Percentiles rank a stretch among this genome's conserved stretches.
Conservation (phyloP, 768 basidiomycete genomes). For the Boletus rubroflammeus region DNA sequence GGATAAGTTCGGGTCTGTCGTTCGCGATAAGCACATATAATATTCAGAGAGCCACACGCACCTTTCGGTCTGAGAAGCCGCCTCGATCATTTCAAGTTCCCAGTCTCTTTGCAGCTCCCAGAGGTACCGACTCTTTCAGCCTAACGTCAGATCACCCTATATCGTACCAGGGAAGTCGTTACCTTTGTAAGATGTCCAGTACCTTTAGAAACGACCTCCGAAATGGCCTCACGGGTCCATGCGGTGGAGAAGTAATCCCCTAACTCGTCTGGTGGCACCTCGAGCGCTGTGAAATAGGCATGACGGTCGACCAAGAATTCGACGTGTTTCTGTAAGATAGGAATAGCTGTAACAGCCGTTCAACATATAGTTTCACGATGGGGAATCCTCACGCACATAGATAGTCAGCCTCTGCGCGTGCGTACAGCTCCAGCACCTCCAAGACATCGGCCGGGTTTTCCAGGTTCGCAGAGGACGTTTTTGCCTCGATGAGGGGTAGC, state of each 20-base stretch:
- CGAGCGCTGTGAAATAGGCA: conserved; percentile 33
- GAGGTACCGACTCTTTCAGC: conserved; percentile 57
- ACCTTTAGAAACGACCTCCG: conserved; percentile 53
- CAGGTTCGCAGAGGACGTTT: conserved; percentile 46
- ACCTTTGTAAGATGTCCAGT: conserved; percentile 64
- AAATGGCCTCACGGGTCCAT: conserved; percentile 59
- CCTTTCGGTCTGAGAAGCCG: conserved; percentile 45
- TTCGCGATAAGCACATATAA: not conserved
- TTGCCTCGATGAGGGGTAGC: conserved; percentile 62
- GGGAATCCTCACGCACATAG: conserved; percentile 55
- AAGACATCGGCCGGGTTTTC: conserved; percentile 49
- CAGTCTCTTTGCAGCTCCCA: conserved; percentile 76
- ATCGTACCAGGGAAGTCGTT: conserved; percentile 11
- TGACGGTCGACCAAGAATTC: conserved; percentile 49
- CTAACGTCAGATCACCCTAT: conserved; percentile 12
- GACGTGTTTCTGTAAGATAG: conserved; percentile 65
- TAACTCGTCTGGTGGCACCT: conserved; percentile 45
- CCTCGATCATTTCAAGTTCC: conserved; percentile 63
- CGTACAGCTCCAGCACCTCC: conserved; percentile 59
- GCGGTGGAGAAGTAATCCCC: conserved; percentile 57
- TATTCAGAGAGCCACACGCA: conserved; percentile 19
- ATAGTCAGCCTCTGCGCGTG: conserved; percentile 70
- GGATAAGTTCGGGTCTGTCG: conserved; percentile 42
- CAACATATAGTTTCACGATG: conserved; percentile 12
- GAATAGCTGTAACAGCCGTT: conserved; percentile 55